A percentile compares a stretch with the other conserved stretches of the same genome.
These are phyloP conservation scores for Tetrahymena malaccensis DNA, from an alignment of 73 alveolate species.

Conservation along the genomic window DNA sequence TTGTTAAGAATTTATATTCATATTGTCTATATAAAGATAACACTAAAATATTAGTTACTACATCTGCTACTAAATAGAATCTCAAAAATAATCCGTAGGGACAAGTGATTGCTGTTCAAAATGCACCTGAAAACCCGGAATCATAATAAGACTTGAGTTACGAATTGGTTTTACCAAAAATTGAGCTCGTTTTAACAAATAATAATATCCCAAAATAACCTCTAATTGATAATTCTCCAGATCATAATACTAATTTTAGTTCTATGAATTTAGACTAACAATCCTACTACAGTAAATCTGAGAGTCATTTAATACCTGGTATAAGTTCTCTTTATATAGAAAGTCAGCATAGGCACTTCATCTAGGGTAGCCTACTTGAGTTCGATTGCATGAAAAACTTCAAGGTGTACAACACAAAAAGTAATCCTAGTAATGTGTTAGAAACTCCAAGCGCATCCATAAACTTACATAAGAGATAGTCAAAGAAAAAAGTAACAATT, in stretches of 20 bases:
- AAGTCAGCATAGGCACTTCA: not conserved
- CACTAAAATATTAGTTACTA: not conserved
- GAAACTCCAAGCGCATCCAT: not conserved
- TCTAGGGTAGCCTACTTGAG: not conserved
- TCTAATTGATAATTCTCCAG: not conserved
- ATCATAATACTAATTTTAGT: not conserved
- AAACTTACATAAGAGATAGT: not conserved
- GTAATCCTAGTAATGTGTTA: not conserved
- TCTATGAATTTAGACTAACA: not conserved
- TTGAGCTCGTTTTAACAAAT: not conserved
- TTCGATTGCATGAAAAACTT: not conserved
- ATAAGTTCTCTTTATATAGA: not conserved
- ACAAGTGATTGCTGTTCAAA: not conserved
- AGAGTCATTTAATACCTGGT: not conserved
- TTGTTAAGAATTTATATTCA: too few species aligned
- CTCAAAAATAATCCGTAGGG: not conserved
- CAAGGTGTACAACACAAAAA: not conserved
- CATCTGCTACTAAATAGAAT: not conserved
- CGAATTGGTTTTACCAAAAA: not conserved
- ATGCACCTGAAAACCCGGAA: not conserved
- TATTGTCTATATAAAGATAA: not conserved
- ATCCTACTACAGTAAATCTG: not conserved
- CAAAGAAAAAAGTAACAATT: not conserved
- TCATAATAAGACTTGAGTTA: not conserved
- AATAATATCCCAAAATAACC: not conserved